Evolutionary conservation across 345 rosid genomes (phyloP), one percentile per base, ranked within the genome.

Genomic region (Turnera subulata): DNA sequence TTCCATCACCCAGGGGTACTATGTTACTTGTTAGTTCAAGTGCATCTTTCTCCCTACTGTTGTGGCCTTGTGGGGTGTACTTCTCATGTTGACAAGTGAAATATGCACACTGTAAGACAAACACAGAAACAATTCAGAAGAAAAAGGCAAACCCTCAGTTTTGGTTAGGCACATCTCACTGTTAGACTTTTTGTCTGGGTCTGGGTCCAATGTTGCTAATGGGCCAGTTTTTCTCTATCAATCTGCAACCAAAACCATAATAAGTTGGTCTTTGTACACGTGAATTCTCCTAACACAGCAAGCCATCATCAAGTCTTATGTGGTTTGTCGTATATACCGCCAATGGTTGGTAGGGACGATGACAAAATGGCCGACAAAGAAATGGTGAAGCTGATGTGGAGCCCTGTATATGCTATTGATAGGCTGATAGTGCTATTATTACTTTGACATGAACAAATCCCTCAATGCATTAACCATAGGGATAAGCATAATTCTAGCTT

Each of bases 331-430:
- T 26, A 46, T 51, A 6, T 46, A 64, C 49, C 57, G 40, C n/a
- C n/a, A n/a, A n/a, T 50, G 47, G 29, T 25, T 38, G 66, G 63
- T 52, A 50, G 70, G 69, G 63, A n/a, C 59, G 4, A 6, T 22
- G 46, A 40, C 63, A 50, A 53, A n/a, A 56, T 72, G 81, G 81
- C 81, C 80, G 80, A 72, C 80, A 72, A 55, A 19, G 63, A 58
- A 72, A 76, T 68, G 67, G 63, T 33, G 70, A 56, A 64, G 68
- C 62, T 65, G 72, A 57, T 38, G 76, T 54, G 70, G 67, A 67
- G 67, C 66, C 70, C 47, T 32, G 1, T 50, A 18, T 51, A 26
- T 55, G 59, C 64, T 61, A 24, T 17, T 29, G 24, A 26, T 26
- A 13, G 32, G 39, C 32, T 55, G 32, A 32, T 15, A 55, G 10